Percentiles rank a stretch among this genome's conserved stretches.
Conservation (phyloP, 2,329 filamentous ascomycete genomes). For the Verticillium klebahnii region DNA sequence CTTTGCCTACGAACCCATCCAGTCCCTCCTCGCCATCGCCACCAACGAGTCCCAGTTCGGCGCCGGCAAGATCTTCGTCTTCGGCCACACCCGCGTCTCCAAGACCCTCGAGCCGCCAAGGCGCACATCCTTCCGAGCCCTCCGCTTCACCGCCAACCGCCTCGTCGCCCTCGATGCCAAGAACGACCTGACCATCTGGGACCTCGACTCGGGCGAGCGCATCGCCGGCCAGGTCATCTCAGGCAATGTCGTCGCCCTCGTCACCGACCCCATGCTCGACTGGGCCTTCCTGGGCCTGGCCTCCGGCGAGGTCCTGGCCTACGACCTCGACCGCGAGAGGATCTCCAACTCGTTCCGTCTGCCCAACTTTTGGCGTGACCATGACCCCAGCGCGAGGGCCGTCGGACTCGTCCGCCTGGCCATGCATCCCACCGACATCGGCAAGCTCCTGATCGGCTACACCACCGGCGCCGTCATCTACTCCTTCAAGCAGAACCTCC, state of each 20-base stretch:
- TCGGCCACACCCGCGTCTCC: constrained; percentile 76
- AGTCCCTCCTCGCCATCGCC: constrained; percentile 87
- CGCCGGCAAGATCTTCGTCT: constrained; percentile 81
- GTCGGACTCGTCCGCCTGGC: constrained; percentile 70
- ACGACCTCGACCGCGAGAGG: constrained; percentile 79
- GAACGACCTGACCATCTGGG: constrained; percentile 82
- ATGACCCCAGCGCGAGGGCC: constrained; percentile 60
- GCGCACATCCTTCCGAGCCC: constrained; percentile 66
- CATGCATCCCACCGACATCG: constrained; percentile 88
- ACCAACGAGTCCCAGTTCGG: constrained; percentile 86
- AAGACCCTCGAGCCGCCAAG: constrained; percentile 68
- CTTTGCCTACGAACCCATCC: constrained; percentile 86
- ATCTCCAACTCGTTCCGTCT: constrained; percentile 70
- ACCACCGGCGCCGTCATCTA: constrained; percentile 82
- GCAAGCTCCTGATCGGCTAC: constrained; percentile 88
- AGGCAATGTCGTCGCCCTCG: constrained; percentile 67
- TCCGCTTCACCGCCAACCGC: constrained; percentile 84
- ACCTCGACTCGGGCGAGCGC: constrained; percentile 65
- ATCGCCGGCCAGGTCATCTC: constrained; percentile 70
- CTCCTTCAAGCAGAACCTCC: constrained; percentile 86
- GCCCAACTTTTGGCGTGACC: constrained; percentile 79
- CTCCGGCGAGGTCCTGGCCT: constrained; percentile 83
- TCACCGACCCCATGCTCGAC: constrained; percentile 86
- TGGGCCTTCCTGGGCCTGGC: constrained; percentile 85
- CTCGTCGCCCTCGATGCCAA: constrained; percentile 80